A percentile compares a stretch with the other conserved stretches of the same genome.
These are phyloP conservation scores for Paspalum notatum DNA, from an alignment of 176 grass and related monocot genomes.

Conservation along the genomic window DNA sequence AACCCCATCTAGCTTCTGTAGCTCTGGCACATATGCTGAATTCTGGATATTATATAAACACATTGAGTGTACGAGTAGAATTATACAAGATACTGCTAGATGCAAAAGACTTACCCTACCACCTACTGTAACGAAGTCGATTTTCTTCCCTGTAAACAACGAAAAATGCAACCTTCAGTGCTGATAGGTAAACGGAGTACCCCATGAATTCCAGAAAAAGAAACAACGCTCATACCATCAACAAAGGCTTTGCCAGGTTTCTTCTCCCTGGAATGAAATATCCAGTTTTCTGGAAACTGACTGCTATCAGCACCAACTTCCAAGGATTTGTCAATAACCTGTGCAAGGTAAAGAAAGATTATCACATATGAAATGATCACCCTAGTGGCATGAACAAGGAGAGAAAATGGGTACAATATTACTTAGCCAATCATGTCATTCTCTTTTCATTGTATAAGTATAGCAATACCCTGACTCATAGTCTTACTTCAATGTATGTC, in stretches of 20 bases:
- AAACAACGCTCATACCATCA: constrained; percentile 37
- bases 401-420: background rate
- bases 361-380: constrained; percentile 3
- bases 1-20: constrained; percentile 37
- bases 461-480: background rate
- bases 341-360: constrained; percentile 9
- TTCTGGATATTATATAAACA: constrained; percentile 31
- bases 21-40: constrained; percentile 42
- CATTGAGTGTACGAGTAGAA: background rate
- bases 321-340: constrained; percentile 55
- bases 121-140: constrained; percentile 44
- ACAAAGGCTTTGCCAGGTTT: constrained; percentile 58
- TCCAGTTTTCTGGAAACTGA: constrained; percentile 52
- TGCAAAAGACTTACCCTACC: constrained; percentile 38
- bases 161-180: constrained; percentile 2
- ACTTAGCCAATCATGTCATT: background rate
- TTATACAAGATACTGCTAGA: background rate
- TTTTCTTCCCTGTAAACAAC: constrained; percentile 46
- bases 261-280: constrained; percentile 61
- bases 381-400: background rate
- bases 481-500: background rate
- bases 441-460: background rate
- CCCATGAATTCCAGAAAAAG: background rate
- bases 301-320: constrained; percentile 58
- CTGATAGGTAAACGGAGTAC: background rate